Evolutionary conservation across 768 basidiomycete species (phyloP).

Genomic region (Coprinellus micaceus): DNA sequence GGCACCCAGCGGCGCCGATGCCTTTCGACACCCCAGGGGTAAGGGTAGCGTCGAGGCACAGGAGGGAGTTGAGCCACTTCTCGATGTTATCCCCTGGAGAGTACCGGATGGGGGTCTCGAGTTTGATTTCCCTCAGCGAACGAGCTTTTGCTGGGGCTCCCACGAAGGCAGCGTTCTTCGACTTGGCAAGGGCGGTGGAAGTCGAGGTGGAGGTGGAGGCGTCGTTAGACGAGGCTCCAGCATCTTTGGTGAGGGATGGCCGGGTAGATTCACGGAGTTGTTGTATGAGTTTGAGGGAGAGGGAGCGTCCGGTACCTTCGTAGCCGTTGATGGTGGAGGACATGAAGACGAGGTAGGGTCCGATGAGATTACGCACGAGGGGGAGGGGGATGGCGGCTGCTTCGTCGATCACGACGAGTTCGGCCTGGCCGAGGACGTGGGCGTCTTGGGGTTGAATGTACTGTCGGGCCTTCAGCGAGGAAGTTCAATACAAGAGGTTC

Average conservation of each 20-base stretch:
- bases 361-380: conserved; percentile 90
- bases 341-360: conserved; percentile 96
- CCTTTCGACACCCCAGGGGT: conserved; percentile 29
- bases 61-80: conserved; percentile 85
- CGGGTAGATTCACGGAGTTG: conserved; percentile 91
- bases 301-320: conserved; percentile 97
- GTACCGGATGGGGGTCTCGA: conserved; percentile 94
- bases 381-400: conserved; percentile 97
- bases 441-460: conserved; percentile 98
- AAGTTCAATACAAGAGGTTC: background rate
- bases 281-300: conserved; percentile 96
- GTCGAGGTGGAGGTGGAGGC: conserved; percentile 15
- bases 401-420: conserved; percentile 96
- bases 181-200: background rate
- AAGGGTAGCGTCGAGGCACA: conserved; percentile 87
- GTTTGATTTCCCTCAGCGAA: conserved; percentile 86
- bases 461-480: conserved; percentile 35
- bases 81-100: conserved; percentile 83
- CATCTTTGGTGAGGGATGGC: conserved; percentile 68
- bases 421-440: conserved; percentile 96
- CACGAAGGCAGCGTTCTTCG: conserved; percentile 14
- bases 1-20: background rate
- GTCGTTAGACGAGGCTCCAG: conserved; percentile 48
- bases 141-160: conserved; percentile 67
- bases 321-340: conserved; percentile 99